Conservation (phyloP, 2,329 filamentous ascomycete genomes). For the Fusarium algeriense region DNA sequence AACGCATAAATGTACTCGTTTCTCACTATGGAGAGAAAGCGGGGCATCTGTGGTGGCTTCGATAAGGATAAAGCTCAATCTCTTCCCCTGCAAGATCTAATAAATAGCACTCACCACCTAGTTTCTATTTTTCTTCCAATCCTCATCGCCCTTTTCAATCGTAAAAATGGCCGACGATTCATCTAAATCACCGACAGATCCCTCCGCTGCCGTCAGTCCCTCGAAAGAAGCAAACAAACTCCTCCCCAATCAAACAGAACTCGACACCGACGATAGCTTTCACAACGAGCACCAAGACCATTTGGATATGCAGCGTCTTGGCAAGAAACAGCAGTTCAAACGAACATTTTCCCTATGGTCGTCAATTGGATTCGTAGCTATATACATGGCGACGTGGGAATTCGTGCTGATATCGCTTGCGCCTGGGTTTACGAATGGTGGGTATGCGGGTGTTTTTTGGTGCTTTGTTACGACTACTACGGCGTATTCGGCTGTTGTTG, state of each 20-base stretch:
- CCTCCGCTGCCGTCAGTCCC: neutral
- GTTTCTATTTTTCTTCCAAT: neutral
- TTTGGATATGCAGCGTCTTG: constrained; percentile 28
- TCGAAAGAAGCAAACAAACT: constrained; percentile 13
- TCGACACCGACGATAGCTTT: constrained; percentile 13
- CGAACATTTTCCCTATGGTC: constrained; percentile 27
- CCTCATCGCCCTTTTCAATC: neutral
- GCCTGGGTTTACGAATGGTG: constrained; percentile 25
- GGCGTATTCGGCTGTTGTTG: constrained; percentile 23
- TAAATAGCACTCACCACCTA: neutral
- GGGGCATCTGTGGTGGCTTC: neutral
- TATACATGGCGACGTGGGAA: constrained; percentile 37
- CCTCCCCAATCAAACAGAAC: neutral
- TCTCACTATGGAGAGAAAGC: neutral
- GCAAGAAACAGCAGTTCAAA: constrained; percentile 34
- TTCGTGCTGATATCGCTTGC: constrained; percentile 31
- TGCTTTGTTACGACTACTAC: constrained; percentile 21
- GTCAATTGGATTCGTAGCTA: constrained; percentile 31
- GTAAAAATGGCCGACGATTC: constrained; percentile 3
- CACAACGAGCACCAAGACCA: constrained; percentile 29
- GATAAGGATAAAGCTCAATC: constrained; percentile 3
- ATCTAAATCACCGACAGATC: constrained; percentile 11
- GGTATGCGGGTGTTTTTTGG: constrained; percentile 32
- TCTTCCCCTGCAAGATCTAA: neutral
- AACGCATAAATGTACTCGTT: neutral